Evolutionary conservation across 2,329 filamentous ascomycete genomes (phyloP), one percentile per base, ranked within the genome.

Genomic region (Fusarium duplospermum): DNA sequence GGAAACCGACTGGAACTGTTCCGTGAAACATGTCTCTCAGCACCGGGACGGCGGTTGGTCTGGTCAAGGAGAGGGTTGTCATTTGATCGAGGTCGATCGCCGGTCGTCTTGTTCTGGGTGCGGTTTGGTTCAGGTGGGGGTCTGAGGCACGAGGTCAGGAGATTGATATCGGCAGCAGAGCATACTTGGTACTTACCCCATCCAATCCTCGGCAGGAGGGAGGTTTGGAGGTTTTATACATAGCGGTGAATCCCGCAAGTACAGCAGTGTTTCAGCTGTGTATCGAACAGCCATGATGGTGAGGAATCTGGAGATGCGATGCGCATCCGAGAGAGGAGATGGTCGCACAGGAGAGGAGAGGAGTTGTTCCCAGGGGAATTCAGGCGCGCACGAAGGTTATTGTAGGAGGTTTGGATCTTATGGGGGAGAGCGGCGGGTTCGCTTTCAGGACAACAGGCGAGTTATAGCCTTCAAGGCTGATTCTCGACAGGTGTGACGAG

Each of bases 131-230:
- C 87, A 54, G 84, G 83, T 20, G 85, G 83, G 69, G 84, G 81
- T 67, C 86, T 89, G 72, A 31, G 40, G 47, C 27, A 52, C 47
- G 18, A 67, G 60, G 71, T 73, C 74, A 69, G 78, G 70, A 73
- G 69, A 69, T 64, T 72, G 66, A 69, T 67, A 67, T 54, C 58
- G 64, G 42, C 56, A 62, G 63, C 35, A 66, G 36, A 29, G 56
- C 22, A 31, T 40, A 52, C 62, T 64, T 60, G 64, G 8, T 58
- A 84, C 90, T 81, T 87, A 97, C 93, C 96, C 95, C 94, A 98
- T 97, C 95, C 95, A 98, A 87, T 97, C 94, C 85, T 97, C 94
- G 73, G 93, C 89, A 29, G 94, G 93, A 74, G 95, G 95, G 54
- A 98, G 88, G 73, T 88, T 89, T 73, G 92, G 86, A 56, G 96